These are phyloP conservation scores for Globisporangium ultimum DNA, from an alignment of 352 stramenopile genomes.

Conservation along the genomic window DNA sequence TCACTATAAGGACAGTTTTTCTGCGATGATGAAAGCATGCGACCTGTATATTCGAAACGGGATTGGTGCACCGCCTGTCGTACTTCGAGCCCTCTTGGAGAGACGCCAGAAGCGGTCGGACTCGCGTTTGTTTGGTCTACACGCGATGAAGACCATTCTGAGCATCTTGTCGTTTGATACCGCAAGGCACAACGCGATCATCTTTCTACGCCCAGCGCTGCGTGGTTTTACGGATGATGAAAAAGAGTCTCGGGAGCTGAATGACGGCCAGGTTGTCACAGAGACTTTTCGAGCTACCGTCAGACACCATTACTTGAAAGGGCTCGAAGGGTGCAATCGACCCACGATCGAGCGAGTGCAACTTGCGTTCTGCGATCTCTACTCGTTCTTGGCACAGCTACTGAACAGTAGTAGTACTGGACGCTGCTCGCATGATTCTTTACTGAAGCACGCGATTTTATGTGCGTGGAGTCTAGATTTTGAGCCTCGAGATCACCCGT, in stretches of 20 bases:
- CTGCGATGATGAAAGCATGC: conserved; percentile 81
- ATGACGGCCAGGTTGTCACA: conserved; percentile 70
- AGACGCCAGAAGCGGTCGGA: conserved; percentile 67
- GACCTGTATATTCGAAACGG: conserved; percentile 86
- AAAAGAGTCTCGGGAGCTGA: conserved; percentile 73
- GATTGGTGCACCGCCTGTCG: conserved; percentile 73
- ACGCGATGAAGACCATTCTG: conserved; percentile 80
- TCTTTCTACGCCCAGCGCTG: conserved; percentile 83
- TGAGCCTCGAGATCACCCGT: conserved; percentile 76
- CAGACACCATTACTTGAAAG: conserved; percentile 85
- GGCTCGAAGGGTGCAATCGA: conserved; percentile 77
- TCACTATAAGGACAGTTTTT: conserved; percentile 64
- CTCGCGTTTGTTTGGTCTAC: conserved; percentile 71
- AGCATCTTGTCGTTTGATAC: conserved; percentile 73
- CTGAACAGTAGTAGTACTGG: conserved; percentile 22
- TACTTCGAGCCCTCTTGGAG: conserved; percentile 68
- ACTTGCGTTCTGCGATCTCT: conserved; percentile 72
- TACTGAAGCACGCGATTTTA: conserved; percentile 76
- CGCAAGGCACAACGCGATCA: conserved; percentile 65
- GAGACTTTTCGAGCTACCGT: conserved; percentile 85
- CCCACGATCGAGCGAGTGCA: conserved; percentile 57
- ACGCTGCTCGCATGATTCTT: conserved; percentile 33
- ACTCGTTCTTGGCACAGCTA: conserved; percentile 60
- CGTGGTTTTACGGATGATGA: conserved; percentile 84
- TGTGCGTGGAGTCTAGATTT: conserved; percentile 85